Base-by-base conservation (phyloP, 1,284 basidiomycete species). In the Ustilago loliicola region DNA sequence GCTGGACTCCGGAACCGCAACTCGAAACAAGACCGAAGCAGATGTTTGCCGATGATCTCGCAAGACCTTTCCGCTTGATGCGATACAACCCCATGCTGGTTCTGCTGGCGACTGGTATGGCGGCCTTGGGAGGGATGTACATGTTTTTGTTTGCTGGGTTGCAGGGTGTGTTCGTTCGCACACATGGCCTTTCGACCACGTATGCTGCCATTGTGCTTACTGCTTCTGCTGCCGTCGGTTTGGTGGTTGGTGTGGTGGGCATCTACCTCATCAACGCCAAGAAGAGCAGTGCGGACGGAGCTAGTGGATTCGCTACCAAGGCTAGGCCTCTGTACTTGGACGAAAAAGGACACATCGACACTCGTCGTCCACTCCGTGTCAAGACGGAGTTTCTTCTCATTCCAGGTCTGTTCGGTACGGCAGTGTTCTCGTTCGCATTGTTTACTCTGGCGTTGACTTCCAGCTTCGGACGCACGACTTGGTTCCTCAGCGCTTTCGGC, bases 341-440 rank as follows among this genome's bases (percentile, higher is more conserved):
- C 65, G 79, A 81, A 50, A 81, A 81, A 54, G 79, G 79, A 3
- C 71, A 68, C 54, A 80, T 81, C 63, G 79, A 80, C 23, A 61
- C 79, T 17, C 47, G 61, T 38, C 70, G 64, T 48, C 66, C 78
- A n/a, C 57, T 66, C 15, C 64, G 61, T 8, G 61, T 38, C 40
- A 66, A 68, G 51, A 59, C 68, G 21, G 79, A 81, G 30, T 53
- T 56, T n/a, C 54, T 72, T 15, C 66, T 81, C 17, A 45, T 66
- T 21, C 45, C 66, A 8, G 70, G 47, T 0, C 17, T 77, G 8
- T 27, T 73, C 19, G 66, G 64, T 1, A 66, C 62, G 0, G 66
- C 59, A 7, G 51, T 61, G 3, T 81, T 79, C 58, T 66, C 57
- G 8, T 73, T 81, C 32, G 73, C 79, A 27, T 64, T 81, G 17